Percentiles rank a stretch among this genome's conserved stretches.
phyloP scores from a whole-genome alignment of 2,329 filamentous ascomycete genomes.

The Aquanectria penicillioides region DNA sequence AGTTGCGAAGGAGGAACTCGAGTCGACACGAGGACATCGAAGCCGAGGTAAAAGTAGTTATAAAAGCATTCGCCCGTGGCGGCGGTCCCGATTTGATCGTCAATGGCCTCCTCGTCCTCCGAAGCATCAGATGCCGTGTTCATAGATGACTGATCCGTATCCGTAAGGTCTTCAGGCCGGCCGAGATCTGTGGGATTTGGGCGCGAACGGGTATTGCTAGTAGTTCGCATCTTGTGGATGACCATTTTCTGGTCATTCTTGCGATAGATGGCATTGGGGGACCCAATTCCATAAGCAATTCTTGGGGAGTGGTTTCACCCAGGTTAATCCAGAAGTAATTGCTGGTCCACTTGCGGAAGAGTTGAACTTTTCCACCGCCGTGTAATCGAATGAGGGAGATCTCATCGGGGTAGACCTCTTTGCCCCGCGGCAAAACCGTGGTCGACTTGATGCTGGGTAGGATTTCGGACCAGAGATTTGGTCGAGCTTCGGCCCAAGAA shows the following conservation, averaged over 20 bases:
- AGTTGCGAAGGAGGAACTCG: conserved; percentile 72
- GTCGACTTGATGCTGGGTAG: conserved; percentile 80
- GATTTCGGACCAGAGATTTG: conserved; percentile 78
- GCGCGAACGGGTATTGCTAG: conserved; percentile 61
- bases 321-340: conserved; percentile 77
- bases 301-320: conserved; percentile 90
- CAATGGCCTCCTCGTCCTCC: conserved; percentile 65
- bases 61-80: conserved; percentile 85
- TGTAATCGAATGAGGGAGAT: conserved; percentile 82
- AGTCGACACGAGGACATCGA: conserved; percentile 90
- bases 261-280: conserved; percentile 94
- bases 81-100: conserved; percentile 64
- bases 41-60: conserved; percentile 96
- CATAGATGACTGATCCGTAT: conserved; percentile 80
- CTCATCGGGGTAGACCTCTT: conserved; percentile 87
- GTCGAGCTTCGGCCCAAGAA: conserved; percentile 88
- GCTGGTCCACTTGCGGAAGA: conserved; percentile 76
- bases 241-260: conserved; percentile 91
- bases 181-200: conserved; percentile 55
- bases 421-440: conserved; percentile 73
- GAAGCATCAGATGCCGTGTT: conserved; percentile 77
- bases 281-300: conserved; percentile 88
- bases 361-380: conserved; percentile 80
- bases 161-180: conserved; percentile 67
- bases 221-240: conserved; percentile 75